Conservation (phyloP, 164 flowering plant species). For the Liriodendron chinense region DNA sequence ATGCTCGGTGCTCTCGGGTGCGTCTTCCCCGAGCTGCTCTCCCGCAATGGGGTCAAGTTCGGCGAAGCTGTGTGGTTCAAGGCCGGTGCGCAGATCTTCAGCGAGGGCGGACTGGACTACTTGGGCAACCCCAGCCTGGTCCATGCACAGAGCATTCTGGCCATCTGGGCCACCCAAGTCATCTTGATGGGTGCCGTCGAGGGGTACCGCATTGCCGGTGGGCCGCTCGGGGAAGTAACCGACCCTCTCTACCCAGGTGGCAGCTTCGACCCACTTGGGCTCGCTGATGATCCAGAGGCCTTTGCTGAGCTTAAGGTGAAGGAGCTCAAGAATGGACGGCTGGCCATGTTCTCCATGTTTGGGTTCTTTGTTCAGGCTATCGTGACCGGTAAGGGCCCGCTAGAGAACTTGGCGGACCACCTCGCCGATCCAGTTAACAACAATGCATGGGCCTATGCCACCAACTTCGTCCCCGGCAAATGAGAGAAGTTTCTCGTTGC, state of each 20-base stretch:
- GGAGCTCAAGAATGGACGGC: constrained; percentile 40
- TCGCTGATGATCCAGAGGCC: constrained; percentile 39
- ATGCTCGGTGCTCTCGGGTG: constrained; percentile 43
- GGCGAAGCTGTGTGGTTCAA: constrained; percentile 57
- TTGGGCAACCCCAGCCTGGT: constrained; percentile 50
- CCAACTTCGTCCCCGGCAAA: background rate
- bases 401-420: constrained; percentile 46
- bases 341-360: constrained; percentile 44
- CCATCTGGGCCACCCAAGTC: constrained; percentile 39
- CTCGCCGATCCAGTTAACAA: constrained; percentile 35
- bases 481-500: too few species aligned
- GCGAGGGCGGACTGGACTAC: constrained; percentile 50
- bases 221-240: constrained; percentile 36
- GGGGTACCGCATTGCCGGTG: constrained; percentile 43
- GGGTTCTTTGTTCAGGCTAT: constrained; percentile 45
- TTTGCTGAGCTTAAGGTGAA: constrained; percentile 30
- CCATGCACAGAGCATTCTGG: constrained; percentile 46
- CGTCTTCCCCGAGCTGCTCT: constrained; percentile 40
- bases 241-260: constrained; percentile 42
- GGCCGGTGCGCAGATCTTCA: constrained; percentile 50
- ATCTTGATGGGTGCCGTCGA: constrained; percentile 39
- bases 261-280: constrained; percentile 38
- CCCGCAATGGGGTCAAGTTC: constrained; percentile 46
- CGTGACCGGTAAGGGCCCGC: constrained; percentile 43
- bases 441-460: too few species aligned